A percentile compares a stretch with the other conserved stretches of the same genome.
phyloP scores from a whole-genome alignment of 1,284 basidiomycete species.

The Vanrija sp. region DNA sequence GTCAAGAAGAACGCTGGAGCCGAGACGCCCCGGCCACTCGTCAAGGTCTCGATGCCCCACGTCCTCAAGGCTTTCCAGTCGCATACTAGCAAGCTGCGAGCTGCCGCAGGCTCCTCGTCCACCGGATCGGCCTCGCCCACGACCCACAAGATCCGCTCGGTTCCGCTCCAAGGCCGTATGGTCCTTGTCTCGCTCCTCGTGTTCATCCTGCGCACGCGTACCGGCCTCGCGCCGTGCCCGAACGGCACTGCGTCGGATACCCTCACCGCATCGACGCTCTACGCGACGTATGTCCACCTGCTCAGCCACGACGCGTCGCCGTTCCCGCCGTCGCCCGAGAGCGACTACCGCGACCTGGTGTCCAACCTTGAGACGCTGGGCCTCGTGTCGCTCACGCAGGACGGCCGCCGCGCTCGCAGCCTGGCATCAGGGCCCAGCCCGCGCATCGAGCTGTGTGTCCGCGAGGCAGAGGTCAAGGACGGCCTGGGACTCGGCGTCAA shows the following conservation, averaged over 20 bases:
- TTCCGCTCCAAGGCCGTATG: conserved; percentile 47
- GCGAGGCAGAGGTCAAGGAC: conserved; percentile 36
- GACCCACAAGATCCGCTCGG: conserved; percentile 41
- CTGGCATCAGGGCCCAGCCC: conserved; percentile 1
- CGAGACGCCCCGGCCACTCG: conserved; percentile 17
- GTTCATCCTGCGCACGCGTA: conserved; percentile 27
- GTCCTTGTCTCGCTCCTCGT: conserved; percentile 43
- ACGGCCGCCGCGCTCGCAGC: neutral
- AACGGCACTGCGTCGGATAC: conserved; percentile 13
- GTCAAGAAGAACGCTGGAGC: conserved; percentile 30
- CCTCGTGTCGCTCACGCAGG: conserved; percentile 26
- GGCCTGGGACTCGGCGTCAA: conserved; percentile 25
- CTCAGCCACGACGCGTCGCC: conserved; percentile 34
- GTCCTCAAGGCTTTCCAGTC: conserved; percentile 43
- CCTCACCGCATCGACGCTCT: conserved; percentile 25
- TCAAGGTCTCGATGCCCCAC: conserved; percentile 41
- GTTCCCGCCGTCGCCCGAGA: conserved; percentile 44
- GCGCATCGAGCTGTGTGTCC: conserved; percentile 34
- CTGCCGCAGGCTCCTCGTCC: conserved; percentile 38
- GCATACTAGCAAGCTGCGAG: conserved; percentile 40
- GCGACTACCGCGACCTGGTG: conserved; percentile 47
- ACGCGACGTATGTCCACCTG: conserved; percentile 43
- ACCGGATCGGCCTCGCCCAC: conserved; percentile 17
- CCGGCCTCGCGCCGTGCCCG: conserved; percentile 36
- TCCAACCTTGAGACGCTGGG: conserved; percentile 47